Conservation (phyloP, 2,329 filamentous ascomycete species). For the Pseudogymnoascus sp. region DNA sequence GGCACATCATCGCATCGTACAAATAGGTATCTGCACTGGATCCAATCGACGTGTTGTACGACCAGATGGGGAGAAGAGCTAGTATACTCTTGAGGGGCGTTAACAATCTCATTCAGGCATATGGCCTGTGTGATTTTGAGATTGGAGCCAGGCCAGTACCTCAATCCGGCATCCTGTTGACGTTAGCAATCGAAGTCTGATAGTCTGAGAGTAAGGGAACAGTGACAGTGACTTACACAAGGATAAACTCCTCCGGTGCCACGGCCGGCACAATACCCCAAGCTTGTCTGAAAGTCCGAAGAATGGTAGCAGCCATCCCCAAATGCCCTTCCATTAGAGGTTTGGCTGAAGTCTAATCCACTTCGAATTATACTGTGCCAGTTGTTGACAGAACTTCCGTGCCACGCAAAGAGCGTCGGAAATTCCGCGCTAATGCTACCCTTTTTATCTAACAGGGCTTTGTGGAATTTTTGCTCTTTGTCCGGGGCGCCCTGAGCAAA, state of each 20-base stretch:
- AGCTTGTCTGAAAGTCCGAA: constrained; percentile 48
- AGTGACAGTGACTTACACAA: not conserved
- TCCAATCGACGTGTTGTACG: constrained; percentile 72
- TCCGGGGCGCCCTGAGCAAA: constrained; percentile 85
- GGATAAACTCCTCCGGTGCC: not conserved
- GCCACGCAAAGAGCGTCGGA: constrained; percentile 79
- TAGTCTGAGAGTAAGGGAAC: not conserved
- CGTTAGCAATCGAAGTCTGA: constrained; percentile 13
- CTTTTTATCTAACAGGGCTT: constrained; percentile 47
- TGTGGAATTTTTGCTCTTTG: constrained; percentile 69
- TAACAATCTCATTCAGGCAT: constrained; percentile 80
- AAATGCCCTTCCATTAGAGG: constrained; percentile 58
- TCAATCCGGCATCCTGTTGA: not conserved
- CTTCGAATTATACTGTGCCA: constrained; percentile 88
- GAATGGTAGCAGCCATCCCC: constrained; percentile 83
- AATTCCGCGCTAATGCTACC: constrained; percentile 18
- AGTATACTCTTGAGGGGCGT: constrained; percentile 57
- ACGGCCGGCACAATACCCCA: constrained; percentile 15
- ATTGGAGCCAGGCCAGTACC: constrained; percentile 58
- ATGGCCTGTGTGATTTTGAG: constrained; percentile 54
- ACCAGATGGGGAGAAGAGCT: constrained; percentile 57
- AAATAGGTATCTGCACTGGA: constrained; percentile 81
- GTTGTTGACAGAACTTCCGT: constrained; percentile 68
- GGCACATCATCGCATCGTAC: constrained; percentile 31
- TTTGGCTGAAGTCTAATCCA: constrained; percentile 65